Evolutionary conservation across 768 basidiomycete species (phyloP).

Genomic region (Pluteus cervinus): DNA sequence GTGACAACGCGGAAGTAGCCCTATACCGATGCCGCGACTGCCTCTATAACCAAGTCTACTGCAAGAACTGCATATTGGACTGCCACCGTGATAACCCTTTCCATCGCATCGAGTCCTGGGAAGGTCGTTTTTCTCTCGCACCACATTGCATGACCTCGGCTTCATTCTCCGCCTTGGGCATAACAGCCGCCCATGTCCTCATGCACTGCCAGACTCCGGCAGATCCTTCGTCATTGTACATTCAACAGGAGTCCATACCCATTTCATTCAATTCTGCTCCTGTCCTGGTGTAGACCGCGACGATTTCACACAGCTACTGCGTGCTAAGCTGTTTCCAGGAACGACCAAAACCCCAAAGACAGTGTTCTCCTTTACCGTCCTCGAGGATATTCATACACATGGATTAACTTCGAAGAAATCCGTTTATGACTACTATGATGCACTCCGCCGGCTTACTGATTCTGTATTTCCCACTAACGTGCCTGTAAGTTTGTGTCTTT

Average conservation of each 20-base stretch:
- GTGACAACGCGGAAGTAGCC: no score
- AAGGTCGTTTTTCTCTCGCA: background rate
- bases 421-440: no score
- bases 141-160: background rate
- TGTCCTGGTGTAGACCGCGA: background rate
- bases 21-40: background rate
- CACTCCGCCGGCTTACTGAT: no score
- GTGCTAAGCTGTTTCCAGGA: background rate
- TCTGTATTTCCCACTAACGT: no score
- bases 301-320: conserved; percentile 1
- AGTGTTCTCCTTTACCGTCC: background rate
- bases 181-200: background rate
- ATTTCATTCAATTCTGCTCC: background rate
- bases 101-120: conserved; percentile 1
- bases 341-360: background rate
- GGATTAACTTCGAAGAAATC: no score
- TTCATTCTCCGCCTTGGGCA: background rate
- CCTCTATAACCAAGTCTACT: background rate
- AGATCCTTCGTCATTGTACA: no score
- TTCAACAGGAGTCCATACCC: background rate
- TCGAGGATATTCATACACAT: no score
- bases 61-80: background rate
- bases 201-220: no score
- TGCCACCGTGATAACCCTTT: background rate
- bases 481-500: no score